Conservation (phyloP, 2,329 filamentous ascomycete genomes). For the Sclerotinia sclerotiorum region DNA sequence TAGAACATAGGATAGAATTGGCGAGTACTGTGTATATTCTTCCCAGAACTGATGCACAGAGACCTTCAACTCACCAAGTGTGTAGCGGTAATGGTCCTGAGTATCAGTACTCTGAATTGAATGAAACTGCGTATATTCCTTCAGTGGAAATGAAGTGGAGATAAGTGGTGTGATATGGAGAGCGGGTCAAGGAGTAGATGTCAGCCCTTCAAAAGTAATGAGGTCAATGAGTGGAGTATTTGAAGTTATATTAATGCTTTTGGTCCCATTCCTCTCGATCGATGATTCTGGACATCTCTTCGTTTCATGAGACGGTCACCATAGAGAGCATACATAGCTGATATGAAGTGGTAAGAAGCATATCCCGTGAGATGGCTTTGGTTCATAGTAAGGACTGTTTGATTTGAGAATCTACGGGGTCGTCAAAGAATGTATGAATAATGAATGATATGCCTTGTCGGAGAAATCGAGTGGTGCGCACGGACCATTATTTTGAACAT, state of each 20-base stretch:
- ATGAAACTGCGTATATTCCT: background rate
- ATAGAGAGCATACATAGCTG: too few relatives aligned
- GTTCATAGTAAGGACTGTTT: background rate
- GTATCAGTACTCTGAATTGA: background rate
- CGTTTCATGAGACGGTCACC: too few relatives aligned
- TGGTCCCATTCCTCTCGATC: too few relatives aligned
- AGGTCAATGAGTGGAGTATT: too few relatives aligned
- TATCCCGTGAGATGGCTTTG: background rate
- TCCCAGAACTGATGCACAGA: background rate
- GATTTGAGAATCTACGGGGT: background rate
- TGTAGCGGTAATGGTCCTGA: background rate
- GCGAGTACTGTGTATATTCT: conserved; percentile 6
- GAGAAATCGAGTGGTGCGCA: background rate
- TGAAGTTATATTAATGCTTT: too few relatives aligned
- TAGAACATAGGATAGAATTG: background rate
- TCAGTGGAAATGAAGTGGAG: background rate
- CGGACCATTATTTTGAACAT: background rate
- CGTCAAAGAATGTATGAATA: background rate
- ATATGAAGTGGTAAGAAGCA: background rate
- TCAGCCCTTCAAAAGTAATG: too few relatives aligned
- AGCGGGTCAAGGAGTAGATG: too few relatives aligned
- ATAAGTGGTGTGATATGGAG: too few relatives aligned
- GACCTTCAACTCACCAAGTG: background rate
- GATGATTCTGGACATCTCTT: too few relatives aligned
- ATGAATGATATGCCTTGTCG: background rate